Conservation (phyloP, 805 yeast species). For the Kazachstania taianensis region DNA sequence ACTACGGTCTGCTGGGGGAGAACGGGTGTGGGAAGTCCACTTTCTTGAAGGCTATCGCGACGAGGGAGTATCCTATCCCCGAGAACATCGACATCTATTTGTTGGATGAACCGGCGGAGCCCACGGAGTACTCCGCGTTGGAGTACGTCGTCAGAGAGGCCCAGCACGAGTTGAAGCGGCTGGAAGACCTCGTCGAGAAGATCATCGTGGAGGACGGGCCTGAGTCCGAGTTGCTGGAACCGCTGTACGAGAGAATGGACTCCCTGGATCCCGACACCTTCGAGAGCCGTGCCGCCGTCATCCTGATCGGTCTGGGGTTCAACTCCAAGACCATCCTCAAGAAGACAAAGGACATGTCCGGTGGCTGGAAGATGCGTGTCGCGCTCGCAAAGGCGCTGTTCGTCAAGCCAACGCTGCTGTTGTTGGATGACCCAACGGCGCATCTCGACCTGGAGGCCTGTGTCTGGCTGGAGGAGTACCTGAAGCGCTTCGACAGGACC, state of each 20-base stretch:
- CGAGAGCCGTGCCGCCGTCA: conserved; percentile 92
- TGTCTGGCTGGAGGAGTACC: conserved; percentile 98
- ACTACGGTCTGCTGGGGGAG: conserved; percentile 95
- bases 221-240: conserved; percentile 76
- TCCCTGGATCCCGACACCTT: conserved; percentile 92
- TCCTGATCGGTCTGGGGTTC: conserved; percentile 95
- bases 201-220: conserved; percentile 88
- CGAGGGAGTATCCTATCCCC: conserved; percentile 93
- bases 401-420: conserved; percentile 90
- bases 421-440: conserved; percentile 98
- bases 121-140: conserved; percentile 83
- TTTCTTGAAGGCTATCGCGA: conserved; percentile 83
- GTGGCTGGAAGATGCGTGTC: conserved; percentile 99
- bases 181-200: conserved; percentile 87
- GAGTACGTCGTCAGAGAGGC: conserved; percentile 97
- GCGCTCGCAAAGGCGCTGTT: conserved; percentile 95
- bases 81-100: conserved; percentile 83
- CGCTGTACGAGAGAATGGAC: conserved; percentile 89
- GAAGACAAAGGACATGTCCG: conserved; percentile 97
- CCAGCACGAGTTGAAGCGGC: conserved; percentile 78
- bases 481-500: conserved; percentile 87
- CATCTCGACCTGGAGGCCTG: conserved; percentile 98
- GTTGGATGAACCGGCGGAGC: conserved; percentile 95
- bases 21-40: conserved; percentile 99
- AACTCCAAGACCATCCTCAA: conserved; percentile 75